Base-by-base conservation (phyloP, 2,329 filamentous ascomycete species). In the Aaosphaeria pasadenensis region DNA sequence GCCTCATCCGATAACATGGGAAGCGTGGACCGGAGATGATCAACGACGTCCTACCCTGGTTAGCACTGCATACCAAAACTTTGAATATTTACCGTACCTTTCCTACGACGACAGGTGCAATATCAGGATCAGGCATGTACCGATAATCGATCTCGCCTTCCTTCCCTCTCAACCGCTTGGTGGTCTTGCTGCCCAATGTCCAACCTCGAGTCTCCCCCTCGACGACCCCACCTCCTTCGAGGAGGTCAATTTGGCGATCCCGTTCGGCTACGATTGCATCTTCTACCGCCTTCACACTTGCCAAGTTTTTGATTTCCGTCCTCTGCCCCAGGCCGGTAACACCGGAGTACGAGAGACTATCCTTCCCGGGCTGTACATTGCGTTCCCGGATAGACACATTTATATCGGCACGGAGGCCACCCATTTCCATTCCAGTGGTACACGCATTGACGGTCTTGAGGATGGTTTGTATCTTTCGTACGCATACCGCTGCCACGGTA, bases 101-200 rank as follows among this genome's bases (percentile, higher is more conserved):
- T 6, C 84, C 85, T 51, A 99, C 87, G 2, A 91, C 66, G 1
- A 99, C 77, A 1, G 94, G 90, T 0, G 83, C 80, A 11, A 99
- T 78, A 65, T 99, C 94, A 5, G 94, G 89, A 67, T 99, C 94
- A 0, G 94, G 92, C 92, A 99, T 97, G 66, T 99, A 99, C 39
- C 94, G 81, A 70, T 99, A 99, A 70, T 99, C 94, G 5, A 97
- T 91, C 64, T 96, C 92, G 42, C 94, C 94, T 69, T 97, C 94
- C 69, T 99, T 99, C 29, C 90, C 90, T 60, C 94, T 82, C 39
- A 99, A 74, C 38, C 87, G 81, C 49, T 83, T 84, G 4, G 94
- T 97, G 66, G 91, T 86, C 4, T 83, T 90, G 53, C 84, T 86
- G 2, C 91, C 91, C 28, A 96, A 80, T 1, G 89, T 88, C 91